A percentile compares a stretch with the other conserved stretches of the same genome.
Conservation (phyloP, 2,329 filamentous ascomycete genomes). For the Xylariaceae sp. region DNA sequence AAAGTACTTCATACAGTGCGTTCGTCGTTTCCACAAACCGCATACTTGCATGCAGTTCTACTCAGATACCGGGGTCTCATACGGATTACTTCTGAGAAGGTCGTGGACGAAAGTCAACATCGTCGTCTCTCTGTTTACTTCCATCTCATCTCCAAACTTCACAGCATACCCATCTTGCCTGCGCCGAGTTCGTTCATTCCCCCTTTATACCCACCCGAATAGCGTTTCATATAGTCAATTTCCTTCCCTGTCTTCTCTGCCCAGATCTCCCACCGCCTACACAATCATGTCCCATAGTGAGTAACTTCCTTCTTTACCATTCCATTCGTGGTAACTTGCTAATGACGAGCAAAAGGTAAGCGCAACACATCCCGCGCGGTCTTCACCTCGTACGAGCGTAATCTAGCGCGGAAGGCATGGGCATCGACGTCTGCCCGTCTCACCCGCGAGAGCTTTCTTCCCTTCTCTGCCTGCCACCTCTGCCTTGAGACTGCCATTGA, state of each 20-base stretch:
- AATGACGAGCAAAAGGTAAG: slow-evolving; percentile 51
- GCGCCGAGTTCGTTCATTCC: neutral
- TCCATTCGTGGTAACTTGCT: neutral
- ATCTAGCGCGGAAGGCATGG: slow-evolving; percentile 77
- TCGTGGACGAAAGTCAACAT: neutral
- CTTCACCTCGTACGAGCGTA: slow-evolving; percentile 89
- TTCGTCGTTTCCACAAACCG: neutral
- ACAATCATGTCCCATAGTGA: slow-evolving; percentile 43
- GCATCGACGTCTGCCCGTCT: slow-evolving; percentile 77
- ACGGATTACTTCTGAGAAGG: neutral
- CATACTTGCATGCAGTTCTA: neutral
- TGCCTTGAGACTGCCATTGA: slow-evolving; percentile 77
- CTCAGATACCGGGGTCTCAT: neutral
- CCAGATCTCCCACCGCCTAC: neutral
- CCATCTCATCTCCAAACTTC: too few species aligned
- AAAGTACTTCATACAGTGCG: neutral
- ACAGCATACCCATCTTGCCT: too few species aligned
- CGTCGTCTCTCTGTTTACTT: neutral
- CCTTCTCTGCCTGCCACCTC: slow-evolving; percentile 82
- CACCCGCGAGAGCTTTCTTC: slow-evolving; percentile 83
- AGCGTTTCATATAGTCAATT: neutral
- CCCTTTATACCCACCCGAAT: neutral
- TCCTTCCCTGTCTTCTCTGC: neutral
- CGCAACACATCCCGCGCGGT: slow-evolving; percentile 87
- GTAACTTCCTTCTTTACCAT: slow-evolving; percentile 2